These are phyloP conservation scores for Beta vulgaris DNA, from an alignment of 148 eudicot genomes.

Conservation along the genomic window DNA sequence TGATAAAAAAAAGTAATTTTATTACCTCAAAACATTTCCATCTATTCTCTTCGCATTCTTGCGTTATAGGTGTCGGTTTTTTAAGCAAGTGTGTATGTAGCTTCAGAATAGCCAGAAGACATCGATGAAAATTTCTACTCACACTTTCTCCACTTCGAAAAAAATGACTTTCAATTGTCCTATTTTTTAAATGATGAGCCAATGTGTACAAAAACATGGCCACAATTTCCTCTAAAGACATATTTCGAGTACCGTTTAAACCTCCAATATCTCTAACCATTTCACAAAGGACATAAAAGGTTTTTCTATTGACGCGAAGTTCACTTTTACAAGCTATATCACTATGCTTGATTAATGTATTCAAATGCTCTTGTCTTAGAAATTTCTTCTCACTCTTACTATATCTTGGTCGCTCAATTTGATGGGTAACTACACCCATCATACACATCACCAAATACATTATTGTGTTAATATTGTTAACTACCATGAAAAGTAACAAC, in stretches of 20 bases:
- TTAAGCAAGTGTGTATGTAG: not conserved
- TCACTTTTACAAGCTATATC: not conserved
- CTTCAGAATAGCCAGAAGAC: slow-evolving; percentile 4
- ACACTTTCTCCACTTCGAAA: slow-evolving; percentile 7
- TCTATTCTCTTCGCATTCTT: not conserved
- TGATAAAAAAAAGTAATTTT: not conserved
- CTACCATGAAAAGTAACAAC: too few species aligned
- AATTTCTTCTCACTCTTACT: too few species aligned
- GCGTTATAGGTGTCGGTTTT: slow-evolving; percentile 11
- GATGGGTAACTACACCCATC: too few species aligned
- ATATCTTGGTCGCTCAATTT: too few species aligned
- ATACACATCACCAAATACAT: too few species aligned
- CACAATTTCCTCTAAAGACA: slow-evolving; percentile 9
- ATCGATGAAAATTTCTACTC: slow-evolving; percentile 8
- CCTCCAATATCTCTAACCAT: slow-evolving; percentile 4
- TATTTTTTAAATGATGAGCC: not conserved
- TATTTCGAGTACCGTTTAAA: not conserved
- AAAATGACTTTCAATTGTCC: not conserved
- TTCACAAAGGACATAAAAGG: not conserved
- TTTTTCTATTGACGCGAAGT: not conserved
- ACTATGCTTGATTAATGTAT: too few species aligned
- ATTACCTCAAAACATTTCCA: slow-evolving; percentile 17
- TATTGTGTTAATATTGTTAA: too few species aligned
- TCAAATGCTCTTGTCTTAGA: too few species aligned
- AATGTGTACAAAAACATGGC: slow-evolving; percentile 6